These are phyloP conservation scores for Venustampulla echinocandica DNA, from an alignment of 495 filamentous ascomycete genomes.

Conservation along the genomic window DNA sequence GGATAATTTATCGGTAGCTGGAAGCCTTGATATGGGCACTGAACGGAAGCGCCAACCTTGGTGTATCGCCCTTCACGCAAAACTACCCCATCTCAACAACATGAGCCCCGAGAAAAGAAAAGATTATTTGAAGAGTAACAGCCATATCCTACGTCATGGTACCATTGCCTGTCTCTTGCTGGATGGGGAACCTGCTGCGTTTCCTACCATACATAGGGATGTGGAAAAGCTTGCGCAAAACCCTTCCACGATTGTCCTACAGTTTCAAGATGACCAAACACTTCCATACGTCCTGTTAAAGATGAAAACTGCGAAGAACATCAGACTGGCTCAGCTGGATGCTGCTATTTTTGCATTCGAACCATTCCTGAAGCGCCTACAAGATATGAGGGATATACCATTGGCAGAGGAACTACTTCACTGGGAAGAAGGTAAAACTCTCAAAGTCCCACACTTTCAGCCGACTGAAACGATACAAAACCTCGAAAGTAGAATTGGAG, in stretches of 20 bases:
- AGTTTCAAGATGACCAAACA: conserved; percentile 35
- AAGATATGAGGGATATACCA: conserved; percentile 45
- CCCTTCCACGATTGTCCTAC: conserved; percentile 45
- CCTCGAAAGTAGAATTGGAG: not conserved
- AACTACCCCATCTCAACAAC: conserved; percentile 35
- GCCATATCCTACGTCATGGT: conserved; percentile 47
- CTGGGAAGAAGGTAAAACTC: conserved; percentile 18
- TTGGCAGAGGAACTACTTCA: conserved; percentile 43
- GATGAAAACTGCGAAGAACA: conserved; percentile 27
- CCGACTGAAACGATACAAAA: conserved; percentile 4
- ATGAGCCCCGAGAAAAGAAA: conserved; percentile 29
- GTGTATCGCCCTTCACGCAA: conserved; percentile 35
- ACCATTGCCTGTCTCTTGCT: conserved; percentile 52
- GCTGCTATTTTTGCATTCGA: conserved; percentile 66
- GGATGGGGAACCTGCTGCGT: conserved; percentile 46
- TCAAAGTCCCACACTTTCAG: conserved; percentile 18
- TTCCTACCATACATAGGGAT: conserved; percentile 52
- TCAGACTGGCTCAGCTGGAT: conserved; percentile 50
- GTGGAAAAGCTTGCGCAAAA: conserved; percentile 38
- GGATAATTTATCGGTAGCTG: conserved; percentile 23
- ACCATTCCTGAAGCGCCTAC: conserved; percentile 54
- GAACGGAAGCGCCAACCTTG: conserved; percentile 31
- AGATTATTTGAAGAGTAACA: conserved; percentile 38
- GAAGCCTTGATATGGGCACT: conserved; percentile 22
- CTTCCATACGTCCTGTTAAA: conserved; percentile 32